A percentile compares a stretch with the other conserved stretches of the same genome.
Evolutionary conservation across 148 eudicot genomes (phyloP).

Genomic region (Pouteria glomerata): DNA sequence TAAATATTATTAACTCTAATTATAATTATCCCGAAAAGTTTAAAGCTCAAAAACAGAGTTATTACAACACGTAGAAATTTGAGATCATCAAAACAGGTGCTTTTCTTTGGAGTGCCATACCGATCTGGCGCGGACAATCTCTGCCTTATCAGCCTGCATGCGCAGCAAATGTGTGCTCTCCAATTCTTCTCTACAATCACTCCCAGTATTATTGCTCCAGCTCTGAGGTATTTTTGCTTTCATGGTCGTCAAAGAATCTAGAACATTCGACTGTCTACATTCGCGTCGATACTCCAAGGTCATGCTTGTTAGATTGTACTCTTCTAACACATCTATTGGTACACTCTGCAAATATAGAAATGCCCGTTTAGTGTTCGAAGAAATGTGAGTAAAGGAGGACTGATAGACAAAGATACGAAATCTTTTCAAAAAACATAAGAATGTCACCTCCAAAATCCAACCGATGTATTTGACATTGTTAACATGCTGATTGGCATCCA

Average conservation of each 20-base stretch:
- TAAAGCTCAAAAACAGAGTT: too few species aligned
- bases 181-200: conserved; percentile 11
- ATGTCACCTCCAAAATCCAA: conserved; percentile 78
- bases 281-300: conserved; percentile 79
- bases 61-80: too few species aligned
- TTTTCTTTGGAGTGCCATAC: conserved; percentile 50
- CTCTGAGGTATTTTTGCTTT: not conserved
- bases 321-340: conserved; percentile 53
- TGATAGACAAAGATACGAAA: too few species aligned
- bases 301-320: conserved; percentile 59
- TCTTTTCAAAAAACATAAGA: too few species aligned
- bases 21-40: too few species aligned
- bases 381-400: too few species aligned
- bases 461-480: conserved; percentile 89
- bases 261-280: conserved; percentile 61
- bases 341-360: conserved; percentile 61
- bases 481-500: conserved; percentile 88
- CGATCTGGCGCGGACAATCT: conserved; percentile 73
- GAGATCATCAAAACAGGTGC: not conserved
- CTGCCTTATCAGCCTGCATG: conserved; percentile 59
- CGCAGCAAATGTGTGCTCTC: conserved; percentile 65
- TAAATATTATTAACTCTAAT: too few species aligned
- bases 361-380: too few species aligned
- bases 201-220: not conserved
- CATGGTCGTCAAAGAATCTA: conserved; percentile 62